Base-by-base conservation (phyloP, 2,329 filamentous ascomycete genomes). In the Monosporascus sp. region DNA sequence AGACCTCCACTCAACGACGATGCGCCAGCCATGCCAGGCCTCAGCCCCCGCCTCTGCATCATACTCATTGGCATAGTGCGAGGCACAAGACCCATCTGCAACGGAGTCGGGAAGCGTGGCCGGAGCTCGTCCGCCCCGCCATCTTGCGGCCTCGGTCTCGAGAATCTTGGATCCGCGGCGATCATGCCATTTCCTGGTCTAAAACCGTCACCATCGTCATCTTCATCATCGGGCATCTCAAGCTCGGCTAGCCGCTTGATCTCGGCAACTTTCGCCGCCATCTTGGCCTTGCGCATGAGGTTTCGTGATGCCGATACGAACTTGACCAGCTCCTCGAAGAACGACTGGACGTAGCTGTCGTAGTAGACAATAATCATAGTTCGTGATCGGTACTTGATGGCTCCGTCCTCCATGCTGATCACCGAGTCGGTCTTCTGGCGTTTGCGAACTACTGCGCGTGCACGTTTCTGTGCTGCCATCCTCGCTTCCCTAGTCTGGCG, bases 291-390 rank as follows among this genome's bases (percentile, higher is more conserved):
- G 48, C 92, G 86, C 69, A 97, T 86, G 59, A 89, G 77, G 70
- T 96, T 96, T 53, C 92, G 79, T 49, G 88, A 89, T 1, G 83
- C 82, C 5, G 89, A 90, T 37, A 97, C 85, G 52, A 88, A 87
- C 57, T 90, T 86, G 53, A 96, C 91, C 49, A 96, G 74, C 52
- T 87, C 79, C 62, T 96, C 91, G 59, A 97, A 90, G 39, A 87
- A 84, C 49, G 83, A 83, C 67, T 97, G 91, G 3, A 95, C 86
- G 57, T 90, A 86, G 60, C 88, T 89, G 67, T 97, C 92, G 67
- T 97, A 97, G 70, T 90, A 92, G n/a, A 97, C 88, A 41, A 94
- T 86, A 47, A 93, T 86, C 78, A 90, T 88, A 53, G 80, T 86
- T 59, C 87, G 82, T 3, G 84, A 85, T 51, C 88, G 84, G 67